These are phyloP conservation scores for Neofusicoccum sp. DNA, from an alignment of 2,329 filamentous ascomycete species.

Conservation along the genomic window DNA sequence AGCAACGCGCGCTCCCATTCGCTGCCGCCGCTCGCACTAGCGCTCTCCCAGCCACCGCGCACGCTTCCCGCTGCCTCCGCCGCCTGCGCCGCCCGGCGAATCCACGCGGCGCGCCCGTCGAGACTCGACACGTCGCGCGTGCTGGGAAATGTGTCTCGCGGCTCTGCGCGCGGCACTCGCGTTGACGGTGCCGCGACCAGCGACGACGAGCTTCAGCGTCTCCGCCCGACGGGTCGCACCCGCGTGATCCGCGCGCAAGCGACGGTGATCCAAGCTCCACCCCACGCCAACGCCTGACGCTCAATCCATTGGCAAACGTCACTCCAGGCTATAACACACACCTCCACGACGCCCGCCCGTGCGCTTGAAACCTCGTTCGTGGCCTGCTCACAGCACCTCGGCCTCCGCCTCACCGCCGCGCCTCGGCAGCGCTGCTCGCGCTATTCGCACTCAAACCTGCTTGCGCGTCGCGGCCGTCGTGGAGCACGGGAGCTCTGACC, in stretches of 20 bases:
- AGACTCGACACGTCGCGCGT: conserved; percentile 1
- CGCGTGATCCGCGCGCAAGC: conserved; percentile 11
- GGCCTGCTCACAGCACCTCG: not conserved
- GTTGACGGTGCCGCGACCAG: not conserved
- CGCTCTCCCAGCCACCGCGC: not conserved
- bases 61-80: not conserved
- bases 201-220: not conserved
- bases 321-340: not conserved
- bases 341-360: not conserved
- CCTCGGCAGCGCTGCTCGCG: not conserved
- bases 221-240: not conserved
- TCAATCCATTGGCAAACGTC: conserved; percentile 12
- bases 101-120: not conserved
- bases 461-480: not conserved
- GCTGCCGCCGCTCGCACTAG: not conserved
- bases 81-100: not conserved
- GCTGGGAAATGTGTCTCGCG: not conserved
- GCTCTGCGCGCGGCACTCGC: not conserved
- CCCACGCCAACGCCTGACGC: not conserved
- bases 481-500: not conserved
- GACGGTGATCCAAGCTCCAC: conserved; percentile 7
- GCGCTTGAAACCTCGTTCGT: not conserved
- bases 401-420: not conserved
- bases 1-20: not conserved
- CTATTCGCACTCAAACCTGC: not conserved